phyloP scores from a whole-genome alignment of 495 filamentous ascomycete genomes.

The Hypoxylon intermedium region DNA sequence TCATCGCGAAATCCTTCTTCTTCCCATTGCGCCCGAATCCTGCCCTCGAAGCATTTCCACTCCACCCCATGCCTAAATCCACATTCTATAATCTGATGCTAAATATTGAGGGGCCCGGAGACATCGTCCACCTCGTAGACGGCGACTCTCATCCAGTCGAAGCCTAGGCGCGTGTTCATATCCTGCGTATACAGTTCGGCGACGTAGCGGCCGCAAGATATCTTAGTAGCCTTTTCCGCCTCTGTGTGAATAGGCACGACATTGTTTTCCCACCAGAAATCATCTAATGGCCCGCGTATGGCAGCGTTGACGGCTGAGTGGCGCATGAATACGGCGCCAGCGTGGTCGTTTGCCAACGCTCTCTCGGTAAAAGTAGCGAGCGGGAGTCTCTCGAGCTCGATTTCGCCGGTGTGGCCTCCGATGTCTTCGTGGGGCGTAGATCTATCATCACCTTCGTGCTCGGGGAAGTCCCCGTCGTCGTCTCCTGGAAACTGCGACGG shows the following conservation, averaged over 20 bases:
- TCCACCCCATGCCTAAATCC: too few relatives aligned
- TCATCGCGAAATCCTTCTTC: too few relatives aligned
- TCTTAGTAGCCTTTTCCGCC: background rate
- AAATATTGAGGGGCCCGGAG: slow-evolving; percentile 20
- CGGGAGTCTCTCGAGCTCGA: slow-evolving; percentile 9
- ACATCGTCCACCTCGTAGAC: slow-evolving; percentile 24
- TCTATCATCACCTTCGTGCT: background rate
- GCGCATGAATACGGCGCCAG: slow-evolving; percentile 8
- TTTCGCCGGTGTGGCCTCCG: slow-evolving; percentile 2
- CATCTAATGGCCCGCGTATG: slow-evolving; percentile 11
- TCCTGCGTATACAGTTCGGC: slow-evolving; percentile 18
- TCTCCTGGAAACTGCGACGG: too few relatives aligned
- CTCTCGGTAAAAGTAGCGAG: slow-evolving; percentile 20
- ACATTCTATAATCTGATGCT: background rate
- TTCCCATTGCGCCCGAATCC: too few relatives aligned
- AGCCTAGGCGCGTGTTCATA: slow-evolving; percentile 15
- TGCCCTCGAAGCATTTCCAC: too few relatives aligned
- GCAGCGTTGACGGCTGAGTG: slow-evolving; percentile 19
- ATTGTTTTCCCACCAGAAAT: slow-evolving; percentile 19
- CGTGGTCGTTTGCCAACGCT: slow-evolving; percentile 19
- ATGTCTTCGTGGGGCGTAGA: background rate
- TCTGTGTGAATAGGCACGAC: slow-evolving; percentile 6
- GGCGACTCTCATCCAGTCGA: slow-evolving; percentile 22
- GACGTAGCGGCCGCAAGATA: background rate
- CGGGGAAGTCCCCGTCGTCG: background rate